Evolutionary conservation across 148 eudicot species (phyloP).

Genomic region (Hydrangea macrophylla): DNA sequence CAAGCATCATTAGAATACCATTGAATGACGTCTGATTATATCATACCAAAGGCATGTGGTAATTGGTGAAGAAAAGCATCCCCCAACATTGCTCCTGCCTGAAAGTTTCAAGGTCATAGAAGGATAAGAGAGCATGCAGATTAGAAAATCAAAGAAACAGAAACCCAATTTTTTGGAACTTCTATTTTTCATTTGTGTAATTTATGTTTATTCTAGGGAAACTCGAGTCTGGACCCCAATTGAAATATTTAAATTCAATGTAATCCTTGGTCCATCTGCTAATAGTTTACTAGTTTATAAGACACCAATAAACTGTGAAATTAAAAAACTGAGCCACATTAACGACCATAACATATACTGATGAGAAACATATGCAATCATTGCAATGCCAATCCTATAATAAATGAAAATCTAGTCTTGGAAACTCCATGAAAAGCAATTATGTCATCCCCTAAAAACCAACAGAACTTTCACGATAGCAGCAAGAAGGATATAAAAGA

Average conservation of each 20-base stretch:
- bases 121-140: neutral
- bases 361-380: neutral
- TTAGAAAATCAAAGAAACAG: neutral
- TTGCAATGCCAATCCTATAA: neutral
- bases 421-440: neutral
- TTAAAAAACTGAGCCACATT: neutral
- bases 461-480: neutral
- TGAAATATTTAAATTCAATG: too few relatives aligned
- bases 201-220: too few relatives aligned
- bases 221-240: too few relatives aligned
- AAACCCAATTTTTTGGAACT: too few relatives aligned
- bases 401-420: neutral
- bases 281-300: neutral
- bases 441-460: neutral
- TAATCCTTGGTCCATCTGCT: neutral
- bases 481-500: too few relatives aligned
- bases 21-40: conserved; percentile 8
- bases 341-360: neutral
- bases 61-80: conserved; percentile 98
- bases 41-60: conserved; percentile 87
- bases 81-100: conserved; percentile 99
- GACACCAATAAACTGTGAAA: neutral
- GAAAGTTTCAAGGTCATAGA: conserved; percentile 22
- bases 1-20: conserved; percentile 1
- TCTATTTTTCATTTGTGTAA: too few relatives aligned